Evolutionary conservation across 202 grass and related monocot genomes (phyloP).

Genomic region (Bolboschoenoplectus hybrid): DNA sequence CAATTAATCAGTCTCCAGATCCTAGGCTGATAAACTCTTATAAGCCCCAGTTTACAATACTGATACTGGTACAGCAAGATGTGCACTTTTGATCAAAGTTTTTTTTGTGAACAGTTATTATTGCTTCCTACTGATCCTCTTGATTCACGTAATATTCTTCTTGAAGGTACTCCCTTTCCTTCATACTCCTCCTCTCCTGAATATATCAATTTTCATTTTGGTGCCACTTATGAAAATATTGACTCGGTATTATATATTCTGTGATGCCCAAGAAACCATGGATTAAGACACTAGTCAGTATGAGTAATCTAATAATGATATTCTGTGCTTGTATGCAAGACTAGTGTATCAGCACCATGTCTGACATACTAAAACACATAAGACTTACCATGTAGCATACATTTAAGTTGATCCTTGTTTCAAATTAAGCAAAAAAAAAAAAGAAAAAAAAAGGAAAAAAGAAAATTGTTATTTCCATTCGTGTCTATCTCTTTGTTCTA

Average conservation of each 20-base stretch:
- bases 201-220: slow-evolving; percentile 3
- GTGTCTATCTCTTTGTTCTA: neutral
- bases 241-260: neutral
- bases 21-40: neutral
- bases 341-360: neutral
- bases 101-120: slow-evolving; percentile 55
- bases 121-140: slow-evolving; percentile 87
- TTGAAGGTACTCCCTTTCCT: slow-evolving; percentile 73
- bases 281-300: slow-evolving; percentile 13
- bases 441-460: neutral
- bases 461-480: neutral
- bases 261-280: neutral
- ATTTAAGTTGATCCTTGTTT: neutral
- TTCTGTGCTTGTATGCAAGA: neutral
- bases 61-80: slow-evolving; percentile 13
- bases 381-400: neutral
- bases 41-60: neutral
- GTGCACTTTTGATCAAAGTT: neutral
- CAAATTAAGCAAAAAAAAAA: neutral
- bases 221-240: neutral
- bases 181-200: neutral
- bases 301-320: neutral
- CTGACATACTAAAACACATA: neutral
- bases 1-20: neutral
- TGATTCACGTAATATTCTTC: slow-evolving; percentile 93